phyloP scores from a whole-genome alignment of 495 filamentous ascomycete species.

The Neurospora sp. region DNA sequence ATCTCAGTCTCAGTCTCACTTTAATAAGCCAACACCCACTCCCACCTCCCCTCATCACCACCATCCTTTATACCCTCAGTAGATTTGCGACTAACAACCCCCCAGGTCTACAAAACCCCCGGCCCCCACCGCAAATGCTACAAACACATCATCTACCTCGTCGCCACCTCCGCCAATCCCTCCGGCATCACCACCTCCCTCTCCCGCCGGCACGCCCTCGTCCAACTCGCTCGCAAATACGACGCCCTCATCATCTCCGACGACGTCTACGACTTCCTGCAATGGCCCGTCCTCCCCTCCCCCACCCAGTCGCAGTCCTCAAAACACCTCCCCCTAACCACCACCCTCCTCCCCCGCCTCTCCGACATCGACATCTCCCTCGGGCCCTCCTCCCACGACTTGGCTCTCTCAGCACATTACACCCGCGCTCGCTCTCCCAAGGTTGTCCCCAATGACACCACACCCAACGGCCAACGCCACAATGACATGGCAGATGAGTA shows the following conservation, averaged over 20 bases:
- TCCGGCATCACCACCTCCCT: slow-evolving; percentile 64
- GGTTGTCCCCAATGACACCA: too few relatives aligned
- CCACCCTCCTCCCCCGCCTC: slow-evolving; percentile 47
- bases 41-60: background rate
- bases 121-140: slow-evolving; percentile 54
- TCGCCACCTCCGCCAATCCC: slow-evolving; percentile 77
- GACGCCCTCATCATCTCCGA: slow-evolving; percentile 75
- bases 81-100: background rate
- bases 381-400: slow-evolving; percentile 30
- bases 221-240: slow-evolving; percentile 57
- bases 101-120: slow-evolving; percentile 21
- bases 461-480: background rate
- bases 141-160: slow-evolving; percentile 72
- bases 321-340: background rate
- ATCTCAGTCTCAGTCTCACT: background rate
- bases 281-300: slow-evolving; percentile 45
- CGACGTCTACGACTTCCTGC: slow-evolving; percentile 85
- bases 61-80: too few relatives aligned
- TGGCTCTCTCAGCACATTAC: background rate
- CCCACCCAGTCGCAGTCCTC: background rate
- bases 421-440: background rate
- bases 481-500: background rate
- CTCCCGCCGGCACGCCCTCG: slow-evolving; percentile 47
- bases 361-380: slow-evolving; percentile 60
- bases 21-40: background rate